Evolutionary conservation across 1,284 basidiomycete species (phyloP).

Genomic region (Tilletia horrida): DNA sequence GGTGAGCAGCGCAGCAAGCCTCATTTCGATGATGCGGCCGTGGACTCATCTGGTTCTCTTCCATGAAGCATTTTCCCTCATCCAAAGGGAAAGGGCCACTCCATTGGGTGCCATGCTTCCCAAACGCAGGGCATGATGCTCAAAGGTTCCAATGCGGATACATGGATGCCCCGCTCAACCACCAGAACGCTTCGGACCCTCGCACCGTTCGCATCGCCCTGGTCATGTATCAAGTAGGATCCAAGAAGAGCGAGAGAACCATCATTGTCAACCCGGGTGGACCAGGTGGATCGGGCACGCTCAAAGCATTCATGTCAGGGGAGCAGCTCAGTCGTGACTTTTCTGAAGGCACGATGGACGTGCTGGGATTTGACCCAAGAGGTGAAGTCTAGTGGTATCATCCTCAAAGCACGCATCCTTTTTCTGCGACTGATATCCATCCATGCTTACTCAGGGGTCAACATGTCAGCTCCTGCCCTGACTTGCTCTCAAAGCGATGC

Average conservation of each 20-base stretch:
- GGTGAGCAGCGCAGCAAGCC: too few relatives aligned
- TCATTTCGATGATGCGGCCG: too few relatives aligned
- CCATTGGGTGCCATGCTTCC: too few relatives aligned
- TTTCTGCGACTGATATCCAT: not conserved
- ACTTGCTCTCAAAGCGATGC: constrained; percentile 31
- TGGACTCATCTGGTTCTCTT: too few relatives aligned
- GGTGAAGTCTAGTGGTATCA: constrained; percentile 19
- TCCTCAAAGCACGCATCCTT: not conserved
- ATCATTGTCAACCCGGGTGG: constrained; percentile 33
- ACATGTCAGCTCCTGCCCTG: constrained; percentile 7
- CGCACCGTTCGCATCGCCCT: constrained; percentile 25
- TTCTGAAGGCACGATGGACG: constrained; percentile 26
- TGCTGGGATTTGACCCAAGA: constrained; percentile 32
- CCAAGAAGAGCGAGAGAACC: constrained; percentile 19
- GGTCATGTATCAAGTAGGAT: constrained; percentile 23
- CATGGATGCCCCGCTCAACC: constrained; percentile 34
- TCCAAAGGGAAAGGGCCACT: too few relatives aligned
- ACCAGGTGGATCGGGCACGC: constrained; percentile 30
- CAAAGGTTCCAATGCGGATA: constrained; percentile 23
- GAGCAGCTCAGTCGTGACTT: constrained; percentile 13
- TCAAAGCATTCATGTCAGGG: constrained; percentile 23
- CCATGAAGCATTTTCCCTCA: too few relatives aligned
- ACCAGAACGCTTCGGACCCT: constrained; percentile 27
- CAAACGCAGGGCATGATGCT: too few relatives aligned
- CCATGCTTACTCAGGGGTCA: constrained; percentile 12